Percentiles rank a stretch among this genome's conserved stretches.
Conservation (phyloP, 768 basidiomycete species). For the Russula dissimulans region DNA sequence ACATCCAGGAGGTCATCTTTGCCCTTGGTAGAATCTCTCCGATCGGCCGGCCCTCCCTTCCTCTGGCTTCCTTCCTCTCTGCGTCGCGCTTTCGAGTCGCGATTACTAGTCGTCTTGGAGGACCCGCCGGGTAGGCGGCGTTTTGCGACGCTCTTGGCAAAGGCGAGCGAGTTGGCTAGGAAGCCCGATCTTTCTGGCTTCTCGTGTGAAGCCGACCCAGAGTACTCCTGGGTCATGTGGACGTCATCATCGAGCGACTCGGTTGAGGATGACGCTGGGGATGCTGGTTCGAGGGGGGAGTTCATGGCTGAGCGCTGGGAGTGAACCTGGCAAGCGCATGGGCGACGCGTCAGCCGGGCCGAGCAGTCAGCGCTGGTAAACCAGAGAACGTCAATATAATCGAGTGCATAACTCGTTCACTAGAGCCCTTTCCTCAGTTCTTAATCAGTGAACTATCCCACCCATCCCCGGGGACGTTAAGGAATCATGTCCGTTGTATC, state of each 20-base stretch:
- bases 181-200: slow-evolving; percentile 3
- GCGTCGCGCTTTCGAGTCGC: slow-evolving; percentile 19
- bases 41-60: slow-evolving; percentile 11
- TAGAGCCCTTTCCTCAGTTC: neutral
- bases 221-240: neutral
- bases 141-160: slow-evolving; percentile 11
- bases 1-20: slow-evolving; percentile 17
- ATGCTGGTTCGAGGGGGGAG: slow-evolving; percentile 20
- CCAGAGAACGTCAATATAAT: too few relatives aligned
- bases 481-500: slow-evolving; percentile 11
- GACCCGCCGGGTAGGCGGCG: slow-evolving; percentile 17
- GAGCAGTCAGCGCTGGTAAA: neutral
- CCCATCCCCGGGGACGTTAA: too few relatives aligned
- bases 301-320: slow-evolving; percentile 15
- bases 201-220: neutral
- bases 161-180: neutral
- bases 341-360: neutral
- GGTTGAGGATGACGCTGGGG: slow-evolving; percentile 21
- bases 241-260: slow-evolving; percentile 17
- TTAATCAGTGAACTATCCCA: neutral
- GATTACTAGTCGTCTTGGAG: slow-evolving; percentile 13
- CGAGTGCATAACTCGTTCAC: neutral
- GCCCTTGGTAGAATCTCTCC: slow-evolving; percentile 6
- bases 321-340: neutral
- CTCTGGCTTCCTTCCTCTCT: slow-evolving; percentile 14